Evolutionary conservation across 768 basidiomycete genomes (phyloP), one percentile per base, ranked within the genome.

Genomic region (Hysterangium stoloniferum): DNA sequence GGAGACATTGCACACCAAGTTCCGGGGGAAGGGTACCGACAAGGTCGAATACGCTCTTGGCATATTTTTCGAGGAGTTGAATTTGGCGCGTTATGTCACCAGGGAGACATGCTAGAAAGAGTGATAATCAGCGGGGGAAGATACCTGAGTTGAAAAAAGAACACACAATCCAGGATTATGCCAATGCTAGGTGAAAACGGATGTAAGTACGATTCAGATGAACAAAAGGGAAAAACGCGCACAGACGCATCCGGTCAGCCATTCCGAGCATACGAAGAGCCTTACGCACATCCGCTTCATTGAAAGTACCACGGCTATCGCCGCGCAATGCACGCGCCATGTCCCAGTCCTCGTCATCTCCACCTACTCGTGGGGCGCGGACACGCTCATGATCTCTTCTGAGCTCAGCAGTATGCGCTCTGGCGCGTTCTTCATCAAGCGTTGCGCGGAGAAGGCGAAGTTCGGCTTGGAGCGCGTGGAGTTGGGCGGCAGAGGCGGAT

Each of bases 81-180:
- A 94, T 89, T 62, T 92, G 91, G 5, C 87, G 72, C 9, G 78
- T 79, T 28, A 93, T 86, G 58, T 93, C 91, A 28, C 88, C 87
- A 0, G 91, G 90, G 55, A 88, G 71, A 64, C 84, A 80, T 9
- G 84, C 86, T 86, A 54, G 24, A 55, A 50, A 51, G 28, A 28
- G 35, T 41, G 4, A 51, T 44, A 38, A 48, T 43, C 24, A 52
- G 53, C 41, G 45, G 46, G 35, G 34, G 19, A 17, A 48, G 41
- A 37, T 45, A 19, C 52, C 19, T 47, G 17, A 43, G 37, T 17
- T 46, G 11, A 33, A 41, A 1, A n/a, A 35, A 24, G 53, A 43
- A 54, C 74, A 52, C 55, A 77, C 77, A 80, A 56, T 83, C 81
- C 17, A 83, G 64, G 45, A 84, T 82, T 43, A 82, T 75, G 17